Conservation (phyloP, 768 basidiomycete genomes). For the Lentinula lateritia region DNA sequence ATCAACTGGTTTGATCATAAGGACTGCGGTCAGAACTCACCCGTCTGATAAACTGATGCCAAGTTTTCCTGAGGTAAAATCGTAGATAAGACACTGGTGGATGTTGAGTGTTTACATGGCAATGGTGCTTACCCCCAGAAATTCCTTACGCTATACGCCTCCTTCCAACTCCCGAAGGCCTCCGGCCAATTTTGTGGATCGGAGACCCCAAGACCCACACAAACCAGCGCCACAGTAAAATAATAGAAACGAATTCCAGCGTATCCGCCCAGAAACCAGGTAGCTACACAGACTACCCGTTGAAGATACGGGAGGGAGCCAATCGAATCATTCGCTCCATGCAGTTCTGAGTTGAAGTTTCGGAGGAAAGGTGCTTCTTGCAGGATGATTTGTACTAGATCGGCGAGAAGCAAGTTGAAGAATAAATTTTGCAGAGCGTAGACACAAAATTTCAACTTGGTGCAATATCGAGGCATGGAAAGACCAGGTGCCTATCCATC, state of each 20-base stretch:
- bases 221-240: not conserved
- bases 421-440: not conserved
- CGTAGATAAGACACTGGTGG: not conserved
- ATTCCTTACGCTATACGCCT: slow-evolving; percentile 24
- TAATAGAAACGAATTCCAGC: not conserved
- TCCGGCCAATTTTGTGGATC: slow-evolving; percentile 22
- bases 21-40: slow-evolving; percentile 10
- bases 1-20: too few species aligned
- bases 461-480: not conserved
- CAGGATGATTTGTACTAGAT: not conserved
- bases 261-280: not conserved
- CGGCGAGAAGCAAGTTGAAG: not conserved
- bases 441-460: not conserved
- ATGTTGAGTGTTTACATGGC: not conserved
- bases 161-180: slow-evolving; percentile 19
- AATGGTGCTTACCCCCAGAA: slow-evolving; percentile 24
- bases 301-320: not conserved
- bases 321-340: not conserved
- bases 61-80: slow-evolving; percentile 16
- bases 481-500: not conserved
- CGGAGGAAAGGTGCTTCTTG: not conserved
- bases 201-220: not conserved
- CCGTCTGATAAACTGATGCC: slow-evolving; percentile 21
- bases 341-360: not conserved
- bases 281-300: not conserved